A percentile compares a stretch with the other conserved stretches of the same genome.
Conservation (phyloP, 805 yeast genomes). For the Komagataella mondaviorum region DNA sequence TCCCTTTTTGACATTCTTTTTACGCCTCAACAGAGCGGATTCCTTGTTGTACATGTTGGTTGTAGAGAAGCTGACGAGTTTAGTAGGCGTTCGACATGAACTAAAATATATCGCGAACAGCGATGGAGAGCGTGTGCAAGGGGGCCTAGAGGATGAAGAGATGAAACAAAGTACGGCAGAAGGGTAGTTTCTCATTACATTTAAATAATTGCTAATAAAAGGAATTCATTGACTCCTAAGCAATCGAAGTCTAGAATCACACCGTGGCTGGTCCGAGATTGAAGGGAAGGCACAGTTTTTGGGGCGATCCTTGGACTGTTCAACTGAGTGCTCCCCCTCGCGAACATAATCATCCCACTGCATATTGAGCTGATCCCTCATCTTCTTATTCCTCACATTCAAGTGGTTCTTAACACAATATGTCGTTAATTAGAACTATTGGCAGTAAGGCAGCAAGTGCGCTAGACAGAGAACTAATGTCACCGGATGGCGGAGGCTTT, state of each 20-base stretch:
- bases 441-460: slow-evolving; percentile 53
- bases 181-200: slow-evolving; percentile 6
- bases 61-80: neutral
- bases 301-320: too few species aligned
- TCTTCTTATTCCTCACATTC: neutral
- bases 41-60: neutral
- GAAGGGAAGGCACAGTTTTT: too few species aligned
- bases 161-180: neutral
- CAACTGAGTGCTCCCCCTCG: too few species aligned
- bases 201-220: too few species aligned
- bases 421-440: neutral
- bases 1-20: slow-evolving; percentile 61
- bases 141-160: neutral
- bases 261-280: too few species aligned
- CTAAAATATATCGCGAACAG: neutral
- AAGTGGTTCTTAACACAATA: neutral
- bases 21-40: slow-evolving; percentile 25
- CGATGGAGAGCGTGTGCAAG: neutral
- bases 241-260: too few species aligned
- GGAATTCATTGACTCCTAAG: too few species aligned
- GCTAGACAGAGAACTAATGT: slow-evolving; percentile 80
- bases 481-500: slow-evolving; percentile 47
- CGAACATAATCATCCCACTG: neutral
- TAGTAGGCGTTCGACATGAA: neutral
- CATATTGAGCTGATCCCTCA: neutral